Percentiles rank a stretch among this genome's conserved stretches.
These are phyloP conservation scores for Styphnolobium japonicum DNA, from an alignment of 306 rosid species.

Conservation along the genomic window DNA sequence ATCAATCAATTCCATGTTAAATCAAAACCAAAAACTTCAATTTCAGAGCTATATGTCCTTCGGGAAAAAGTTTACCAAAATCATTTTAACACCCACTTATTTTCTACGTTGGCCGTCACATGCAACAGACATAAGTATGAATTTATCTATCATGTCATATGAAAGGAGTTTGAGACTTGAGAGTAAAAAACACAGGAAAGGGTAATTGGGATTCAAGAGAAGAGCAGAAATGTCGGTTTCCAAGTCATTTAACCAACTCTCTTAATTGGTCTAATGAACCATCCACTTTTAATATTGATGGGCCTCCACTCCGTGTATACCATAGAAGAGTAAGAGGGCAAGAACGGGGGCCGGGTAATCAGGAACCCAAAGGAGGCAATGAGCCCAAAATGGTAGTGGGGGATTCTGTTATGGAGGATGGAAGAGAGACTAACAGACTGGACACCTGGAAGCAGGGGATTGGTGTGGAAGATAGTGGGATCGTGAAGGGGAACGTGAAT, in stretches of 20 bases:
- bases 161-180: constrained; percentile 9
- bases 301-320: no score
- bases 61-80: neutral
- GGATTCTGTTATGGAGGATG: no score
- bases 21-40: neutral
- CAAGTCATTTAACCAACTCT: neutral
- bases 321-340: no score
- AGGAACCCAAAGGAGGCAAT: no score
- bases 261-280: neutral
- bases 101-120: neutral
- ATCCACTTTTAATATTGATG: neutral
- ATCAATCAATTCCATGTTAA: constrained; percentile 18
- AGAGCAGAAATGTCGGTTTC: neutral
- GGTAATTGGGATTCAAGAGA: neutral
- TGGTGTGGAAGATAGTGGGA: no score
- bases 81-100: neutral
- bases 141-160: constrained; percentile 1
- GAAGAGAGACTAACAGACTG: no score
- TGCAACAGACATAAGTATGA: no score
- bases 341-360: no score
- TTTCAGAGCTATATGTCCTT: neutral
- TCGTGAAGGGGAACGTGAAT: no score
- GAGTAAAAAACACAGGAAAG: neutral
- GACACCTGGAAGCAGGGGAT: no score
- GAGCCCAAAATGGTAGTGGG: no score